Evolutionary conservation across 2,329 filamentous ascomycete species (phyloP), one percentile per base, ranked within the genome.

Genomic region (Pleoardoris graminearum): DNA sequence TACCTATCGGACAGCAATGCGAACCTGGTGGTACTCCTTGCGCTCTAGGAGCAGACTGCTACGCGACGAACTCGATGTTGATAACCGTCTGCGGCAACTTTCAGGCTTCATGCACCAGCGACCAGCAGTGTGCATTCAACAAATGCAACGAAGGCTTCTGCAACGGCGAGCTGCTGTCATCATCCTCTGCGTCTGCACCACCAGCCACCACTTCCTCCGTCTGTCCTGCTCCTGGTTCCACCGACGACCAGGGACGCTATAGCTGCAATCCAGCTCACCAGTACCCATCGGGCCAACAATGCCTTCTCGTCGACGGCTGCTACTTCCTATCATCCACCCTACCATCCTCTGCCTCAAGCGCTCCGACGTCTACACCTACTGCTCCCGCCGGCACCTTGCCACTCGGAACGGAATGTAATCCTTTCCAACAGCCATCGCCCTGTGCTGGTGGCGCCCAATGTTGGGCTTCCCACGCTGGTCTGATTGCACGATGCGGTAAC

Each of bases 41-140:
- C 36, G 60, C 61, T 4, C 16, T 54, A 17, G 60, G 60, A 27
- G 47, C 56, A 4, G 4, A 37, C 17, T 64, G 61, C 47, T 64
- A 63, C 23, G 56, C 61, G 6, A 39, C 29, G 4, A 63, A 63
- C 51, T 62, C 50, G 1, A 48, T 41, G 37, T 51, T 53, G 10
- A 48, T 53, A 17, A 19, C 57, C 8, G 21, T 49, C 3, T 64
- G 60, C 52, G 60, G 58, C 21, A 63, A 63, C 27, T 63, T 61
- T 47, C 56, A 64, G n/a, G 50, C 61, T 11, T 10, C 50, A 8
- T 63, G 61, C 52, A 60, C 49, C 1, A 58, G 42, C 36, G 46
- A 63, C 48, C 23, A 57, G 33, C 58, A 63, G 41, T 60, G 60
- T 43, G 58, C 60, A 6, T 64, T 55, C 52, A 64, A 64, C 51